Evolutionary conservation across 2,329 filamentous ascomycete genomes (phyloP).

Genomic region (Calonectria hawksworthii): DNA sequence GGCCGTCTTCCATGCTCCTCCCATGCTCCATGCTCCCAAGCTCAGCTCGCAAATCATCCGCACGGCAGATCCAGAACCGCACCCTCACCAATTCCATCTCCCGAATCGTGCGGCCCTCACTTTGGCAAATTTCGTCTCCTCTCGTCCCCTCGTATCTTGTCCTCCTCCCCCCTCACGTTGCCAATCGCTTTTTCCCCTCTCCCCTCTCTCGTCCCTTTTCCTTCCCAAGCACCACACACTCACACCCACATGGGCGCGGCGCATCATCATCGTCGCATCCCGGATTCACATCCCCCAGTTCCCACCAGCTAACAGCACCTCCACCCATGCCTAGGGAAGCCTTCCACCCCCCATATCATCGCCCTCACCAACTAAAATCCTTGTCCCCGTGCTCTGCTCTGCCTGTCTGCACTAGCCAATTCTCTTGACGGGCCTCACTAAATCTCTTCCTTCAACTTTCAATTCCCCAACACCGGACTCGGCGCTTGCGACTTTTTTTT

Average conservation of each 20-base stretch:
- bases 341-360: conserved; percentile 21
- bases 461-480: conserved; percentile 4
- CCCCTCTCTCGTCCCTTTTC: background rate
- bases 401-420: conserved; percentile 17
- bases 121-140: conserved; percentile 8
- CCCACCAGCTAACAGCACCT: conserved; percentile 21
- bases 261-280: conserved; percentile 27
- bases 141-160: background rate
- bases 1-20: conserved; percentile 3
- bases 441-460: conserved; percentile 6
- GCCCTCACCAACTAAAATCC: conserved; percentile 23
- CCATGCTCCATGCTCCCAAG: conserved; percentile 4
- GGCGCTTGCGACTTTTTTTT: conserved; percentile 33
- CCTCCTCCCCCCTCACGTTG: background rate
- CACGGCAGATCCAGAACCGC: conserved; percentile 14
- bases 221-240: background rate
- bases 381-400: conserved; percentile 16
- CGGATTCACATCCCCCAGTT: conserved; percentile 25
- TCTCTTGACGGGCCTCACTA: conserved; percentile 20
- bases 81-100: conserved; percentile 3
- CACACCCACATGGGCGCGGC: conserved; percentile 18
- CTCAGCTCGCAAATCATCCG: conserved; percentile 3
- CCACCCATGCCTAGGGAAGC: conserved; percentile 20
- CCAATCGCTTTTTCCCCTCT: conserved; percentile 11
- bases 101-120: conserved; percentile 14